Percentiles rank a stretch among this genome's conserved stretches.
Evolutionary conservation across 352 stramenopile genomes (phyloP).

Genomic region (Phytophthora colocasiae): DNA sequence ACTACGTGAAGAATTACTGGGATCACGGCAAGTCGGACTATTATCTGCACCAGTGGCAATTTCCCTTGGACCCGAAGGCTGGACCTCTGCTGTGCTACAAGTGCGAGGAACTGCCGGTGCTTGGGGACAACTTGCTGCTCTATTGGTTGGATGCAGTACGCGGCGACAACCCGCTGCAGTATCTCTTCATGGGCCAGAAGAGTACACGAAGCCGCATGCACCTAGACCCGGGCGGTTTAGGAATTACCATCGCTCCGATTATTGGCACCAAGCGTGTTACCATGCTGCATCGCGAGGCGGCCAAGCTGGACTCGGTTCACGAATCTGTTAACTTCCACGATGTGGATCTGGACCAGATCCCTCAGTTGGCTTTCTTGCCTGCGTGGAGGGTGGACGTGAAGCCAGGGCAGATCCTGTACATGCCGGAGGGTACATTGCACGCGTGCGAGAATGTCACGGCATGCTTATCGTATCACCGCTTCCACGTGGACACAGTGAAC

Average conservation of each 20-base stretch:
- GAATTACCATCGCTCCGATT: constrained; percentile 95
- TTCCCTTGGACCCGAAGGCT: constrained; percentile 82
- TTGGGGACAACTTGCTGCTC: constrained; percentile 92
- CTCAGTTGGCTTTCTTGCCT: constrained; percentile 88
- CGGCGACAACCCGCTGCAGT: constrained; percentile 92
- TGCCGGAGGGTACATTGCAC: constrained; percentile 94
- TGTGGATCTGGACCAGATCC: constrained; percentile 86
- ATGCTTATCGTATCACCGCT: constrained; percentile 94
- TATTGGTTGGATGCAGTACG: constrained; percentile 93
- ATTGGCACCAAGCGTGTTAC: constrained; percentile 83
- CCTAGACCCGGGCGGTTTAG: constrained; percentile 89
- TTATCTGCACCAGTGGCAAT: constrained; percentile 97
- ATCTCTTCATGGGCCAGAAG: constrained; percentile 95
- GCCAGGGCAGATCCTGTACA: constrained; percentile 94
- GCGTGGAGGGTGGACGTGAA: constrained; percentile 89
- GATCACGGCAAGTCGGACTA: constrained; percentile 80
- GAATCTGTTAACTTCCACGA: constrained; percentile 84
- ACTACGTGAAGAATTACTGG: constrained; percentile 88
- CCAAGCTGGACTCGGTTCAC: constrained; percentile 88
- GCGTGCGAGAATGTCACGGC: constrained; percentile 93
- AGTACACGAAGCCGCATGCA: constrained; percentile 93
- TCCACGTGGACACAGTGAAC: constrained; percentile 94
- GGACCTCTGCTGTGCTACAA: constrained; percentile 86
- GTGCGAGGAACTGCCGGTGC: constrained; percentile 87
- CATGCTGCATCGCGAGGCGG: constrained; percentile 74